Evolutionary conservation across 768 basidiomycete species (phyloP).

Genomic region (Agaricus bisporus): DNA sequence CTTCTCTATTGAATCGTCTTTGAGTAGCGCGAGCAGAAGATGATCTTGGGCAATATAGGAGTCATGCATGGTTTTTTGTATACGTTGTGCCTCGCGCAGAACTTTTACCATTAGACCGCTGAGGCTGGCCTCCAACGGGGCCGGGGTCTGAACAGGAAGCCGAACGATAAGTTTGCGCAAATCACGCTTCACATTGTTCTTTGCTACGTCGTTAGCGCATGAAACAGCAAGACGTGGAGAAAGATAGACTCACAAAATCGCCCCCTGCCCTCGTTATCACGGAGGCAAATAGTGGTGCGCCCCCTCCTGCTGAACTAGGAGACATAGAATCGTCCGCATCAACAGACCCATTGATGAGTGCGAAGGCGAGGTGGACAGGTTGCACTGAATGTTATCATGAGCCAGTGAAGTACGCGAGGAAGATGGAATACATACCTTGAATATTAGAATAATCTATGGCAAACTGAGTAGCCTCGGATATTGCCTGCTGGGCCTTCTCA

Average conservation of each 20-base stretch:
- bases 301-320: conserved; percentile 25
- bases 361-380: conserved; percentile 79
- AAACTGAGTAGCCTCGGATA: conserved; percentile 68
- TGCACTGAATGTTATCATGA: conserved; percentile 41
- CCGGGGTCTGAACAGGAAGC: conserved; percentile 76
- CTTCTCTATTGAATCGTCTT: conserved; percentile 59
- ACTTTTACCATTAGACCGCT: conserved; percentile 53
- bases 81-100: conserved; percentile 64
- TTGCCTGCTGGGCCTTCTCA: conserved; percentile 69
- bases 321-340: conserved; percentile 25
- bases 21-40: conserved; percentile 77
- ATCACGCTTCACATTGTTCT: conserved; percentile 60
- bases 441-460: conserved; percentile 82
- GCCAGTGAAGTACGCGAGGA: neutral
- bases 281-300: conserved; percentile 64
- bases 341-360: conserved; percentile 66
- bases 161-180: conserved; percentile 75
- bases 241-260: conserved; percentile 54
- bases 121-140: conserved; percentile 75
- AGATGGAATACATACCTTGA: conserved; percentile 46
- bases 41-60: conserved; percentile 93
- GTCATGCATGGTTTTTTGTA: conserved; percentile 83
- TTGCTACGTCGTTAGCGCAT: conserved; percentile 5
- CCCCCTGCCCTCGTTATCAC: conserved; percentile 82
- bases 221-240: neutral